Conservation (phyloP, 768 basidiomycete genomes). For the Boletus vinaceobasis region DNA sequence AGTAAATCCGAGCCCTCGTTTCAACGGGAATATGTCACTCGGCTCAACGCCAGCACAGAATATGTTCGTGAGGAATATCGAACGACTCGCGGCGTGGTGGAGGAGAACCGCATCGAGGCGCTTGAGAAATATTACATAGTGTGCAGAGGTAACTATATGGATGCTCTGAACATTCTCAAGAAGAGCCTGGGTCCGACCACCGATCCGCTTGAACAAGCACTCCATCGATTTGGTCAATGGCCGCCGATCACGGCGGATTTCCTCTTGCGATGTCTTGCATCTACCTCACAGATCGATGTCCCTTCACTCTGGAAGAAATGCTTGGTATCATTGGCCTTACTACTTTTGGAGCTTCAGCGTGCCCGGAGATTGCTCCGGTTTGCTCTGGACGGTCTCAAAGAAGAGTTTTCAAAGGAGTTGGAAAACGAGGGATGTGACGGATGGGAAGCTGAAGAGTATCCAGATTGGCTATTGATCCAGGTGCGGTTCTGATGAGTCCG, state of each 20-base stretch:
- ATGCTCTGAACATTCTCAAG: background rate
- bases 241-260: slow-evolving; percentile 20
- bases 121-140: background rate
- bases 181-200: slow-evolving; percentile 8
- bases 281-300: slow-evolving; percentile 1
- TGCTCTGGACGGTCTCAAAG: slow-evolving; percentile 11
- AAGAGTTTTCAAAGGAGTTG: slow-evolving; percentile 31
- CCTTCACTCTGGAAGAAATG: slow-evolving; percentile 25
- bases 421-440: slow-evolving; percentile 16
- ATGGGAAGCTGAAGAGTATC: slow-evolving; percentile 14
- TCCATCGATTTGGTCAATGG: slow-evolving; percentile 26
- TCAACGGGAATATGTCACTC: slow-evolving; percentile 12
- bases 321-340: slow-evolving; percentile 28
- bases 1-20: background rate
- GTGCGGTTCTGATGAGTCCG: slow-evolving; percentile 8
- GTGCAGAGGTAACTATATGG: no score
- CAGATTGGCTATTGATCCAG: slow-evolving; percentile 45
- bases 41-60: background rate
- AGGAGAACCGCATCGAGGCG: background rate
- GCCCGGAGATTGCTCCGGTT: slow-evolving; percentile 31
- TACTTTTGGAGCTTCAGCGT: slow-evolving; percentile 33
- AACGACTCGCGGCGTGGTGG: background rate
- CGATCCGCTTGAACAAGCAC: background rate
- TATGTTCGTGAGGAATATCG: background rate
- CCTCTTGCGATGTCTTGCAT: background rate